Evolutionary conservation across 2,329 filamentous ascomycete species (phyloP).

Genomic region (Ophiostoma sp.): DNA sequence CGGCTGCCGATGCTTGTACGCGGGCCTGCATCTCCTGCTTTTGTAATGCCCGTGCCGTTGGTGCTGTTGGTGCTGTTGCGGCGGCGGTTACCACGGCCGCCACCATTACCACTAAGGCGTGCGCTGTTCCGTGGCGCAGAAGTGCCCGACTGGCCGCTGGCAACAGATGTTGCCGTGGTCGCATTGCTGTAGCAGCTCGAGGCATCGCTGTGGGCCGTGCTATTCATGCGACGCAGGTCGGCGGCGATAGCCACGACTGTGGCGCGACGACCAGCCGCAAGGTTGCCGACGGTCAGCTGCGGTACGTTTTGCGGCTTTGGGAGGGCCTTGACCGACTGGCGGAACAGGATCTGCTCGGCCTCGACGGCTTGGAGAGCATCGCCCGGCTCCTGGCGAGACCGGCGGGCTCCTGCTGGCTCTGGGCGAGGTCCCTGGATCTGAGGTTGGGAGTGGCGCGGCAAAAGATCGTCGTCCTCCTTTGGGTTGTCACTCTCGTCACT

Average conservation of each 20-base stretch:
- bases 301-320: neutral
- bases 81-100: slow-evolving; percentile 6
- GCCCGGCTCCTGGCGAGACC: slow-evolving; percentile 20
- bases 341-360: slow-evolving; percentile 11
- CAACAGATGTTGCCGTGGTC: slow-evolving; percentile 22
- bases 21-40: slow-evolving; percentile 21
- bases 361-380: slow-evolving; percentile 16
- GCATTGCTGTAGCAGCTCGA: slow-evolving; percentile 35
- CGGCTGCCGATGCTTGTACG: slow-evolving; percentile 22
- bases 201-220: slow-evolving; percentile 41
- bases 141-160: neutral
- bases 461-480: slow-evolving; percentile 18
- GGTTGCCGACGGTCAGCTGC: slow-evolving; percentile 6
- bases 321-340: slow-evolving; percentile 2
- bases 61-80: slow-evolving; percentile 22
- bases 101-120: neutral
- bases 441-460: slow-evolving; percentile 5
- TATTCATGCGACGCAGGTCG: slow-evolving; percentile 55
- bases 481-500: slow-evolving; percentile 9
- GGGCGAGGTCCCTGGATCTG: neutral
- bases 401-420: slow-evolving; percentile 8
- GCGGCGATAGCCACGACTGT: slow-evolving; percentile 42
- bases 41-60: neutral
- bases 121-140: neutral
- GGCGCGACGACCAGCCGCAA: neutral